Base-by-base conservation (phyloP, 768 basidiomycete genomes). In the Phylloporus rhodoxanthus region DNA sequence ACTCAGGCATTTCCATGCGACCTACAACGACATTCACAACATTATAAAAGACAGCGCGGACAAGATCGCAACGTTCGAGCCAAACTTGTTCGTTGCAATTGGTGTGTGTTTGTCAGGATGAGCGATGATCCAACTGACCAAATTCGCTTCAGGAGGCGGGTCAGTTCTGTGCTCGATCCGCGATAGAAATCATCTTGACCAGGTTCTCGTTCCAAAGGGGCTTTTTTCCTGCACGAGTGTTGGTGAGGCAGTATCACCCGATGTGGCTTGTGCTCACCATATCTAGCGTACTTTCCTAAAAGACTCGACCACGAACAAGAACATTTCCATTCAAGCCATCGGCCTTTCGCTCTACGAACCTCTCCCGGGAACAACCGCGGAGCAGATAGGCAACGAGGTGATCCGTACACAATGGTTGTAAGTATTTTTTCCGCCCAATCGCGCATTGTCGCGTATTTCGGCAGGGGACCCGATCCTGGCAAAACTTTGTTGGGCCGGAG, bases 371-470 rank as follows among this genome's bases (percentile, higher is more conserved):
- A 78, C 81, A 4, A 81, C 81, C 1, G 81, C 68, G 25, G 82
- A 91, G 57, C 79, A 84, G 64, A 77, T 92, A 44, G 89, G 89
- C 43, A 77, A 72, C 51, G 85, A 96, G 65, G 91, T 99, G 55
- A 74, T 96, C 58, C 80, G 94, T 47, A 99, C 94, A 14, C 96
- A 99, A 68, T 99, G 96, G 96, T 73, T 98, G 87, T 89, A 67
- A 64, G 85, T 72, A 17, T 48, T 43, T 14, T 36, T 26, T 17
- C 43, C 50, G 34, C 41, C 44, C 46, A 21, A 40, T 38, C 44
- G 33, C 30, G 20, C 21, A n/a, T 17, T 37, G 50, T 25, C 19
- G 30, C 28, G 8, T 25, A 58, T 48, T 25, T 19, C 29, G 15
- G 32, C 56, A 86, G 84, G 34, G 84, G 85, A 11, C 77, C 83